Conservation (phyloP, 495 filamentous ascomycete species). For the Aspergillus baeticus region DNA sequence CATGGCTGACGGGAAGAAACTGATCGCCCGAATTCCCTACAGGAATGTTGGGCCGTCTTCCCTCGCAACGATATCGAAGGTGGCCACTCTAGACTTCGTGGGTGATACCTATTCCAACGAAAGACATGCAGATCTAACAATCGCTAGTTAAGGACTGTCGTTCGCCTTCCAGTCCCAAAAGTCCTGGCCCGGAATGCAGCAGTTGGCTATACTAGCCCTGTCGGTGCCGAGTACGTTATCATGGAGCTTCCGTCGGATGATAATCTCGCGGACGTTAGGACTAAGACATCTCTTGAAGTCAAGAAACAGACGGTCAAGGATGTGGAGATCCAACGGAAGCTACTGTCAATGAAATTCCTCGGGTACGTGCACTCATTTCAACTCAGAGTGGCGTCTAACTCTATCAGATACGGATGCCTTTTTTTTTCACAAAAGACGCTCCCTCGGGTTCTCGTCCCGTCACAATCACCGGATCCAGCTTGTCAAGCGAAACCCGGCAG, state of each 20-base stretch:
- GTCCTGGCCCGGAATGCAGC: conserved; percentile 39
- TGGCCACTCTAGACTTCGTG: conserved; percentile 39
- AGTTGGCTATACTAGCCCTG: conserved; percentile 19
- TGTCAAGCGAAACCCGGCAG: conserved; percentile 8
- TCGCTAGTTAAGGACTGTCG: conserved; percentile 14
- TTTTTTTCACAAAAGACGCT: conserved; percentile 24
- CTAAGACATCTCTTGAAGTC: conserved; percentile 19
- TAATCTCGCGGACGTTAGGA: conserved; percentile 26
- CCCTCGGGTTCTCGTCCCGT: background rate
- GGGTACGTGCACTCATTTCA: conserved; percentile 12
- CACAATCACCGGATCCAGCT: background rate
- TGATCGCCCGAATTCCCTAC: conserved; percentile 37
- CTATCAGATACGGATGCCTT: conserved; percentile 26
- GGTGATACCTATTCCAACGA: conserved; percentile 1
- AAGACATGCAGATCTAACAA: conserved; percentile 11
- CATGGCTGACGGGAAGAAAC: conserved; percentile 27
- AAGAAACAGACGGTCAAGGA: conserved; percentile 27
- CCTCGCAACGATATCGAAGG: conserved; percentile 31
- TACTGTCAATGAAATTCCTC: conserved; percentile 22
- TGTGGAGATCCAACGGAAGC: conserved; percentile 26
- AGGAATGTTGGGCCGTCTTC: conserved; percentile 27
- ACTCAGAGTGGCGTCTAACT: background rate
- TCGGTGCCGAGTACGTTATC: conserved; percentile 42
- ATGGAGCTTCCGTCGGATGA: conserved; percentile 34
- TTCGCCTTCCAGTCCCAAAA: conserved; percentile 31